Evolutionary conservation across 108 stramenopile species (phyloP).

Genomic region (Cyclotella sp.): DNA sequence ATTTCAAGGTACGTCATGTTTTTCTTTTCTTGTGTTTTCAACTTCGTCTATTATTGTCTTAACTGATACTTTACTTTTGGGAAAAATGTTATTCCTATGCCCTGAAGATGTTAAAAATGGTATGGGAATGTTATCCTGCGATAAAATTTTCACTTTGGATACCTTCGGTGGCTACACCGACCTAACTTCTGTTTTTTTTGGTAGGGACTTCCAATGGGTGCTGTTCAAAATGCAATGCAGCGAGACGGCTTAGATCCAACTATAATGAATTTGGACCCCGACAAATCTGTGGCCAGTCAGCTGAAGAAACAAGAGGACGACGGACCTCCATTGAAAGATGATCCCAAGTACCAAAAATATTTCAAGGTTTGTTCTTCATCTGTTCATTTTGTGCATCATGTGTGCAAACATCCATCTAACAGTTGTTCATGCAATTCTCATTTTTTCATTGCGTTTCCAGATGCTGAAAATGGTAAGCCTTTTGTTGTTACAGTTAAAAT

Average conservation of each 20-base stretch:
- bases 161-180: too few species aligned
- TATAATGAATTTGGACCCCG: constrained; percentile 41
- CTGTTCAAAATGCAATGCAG: constrained; percentile 47
- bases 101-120: constrained; percentile 69
- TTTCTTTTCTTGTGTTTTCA: neutral
- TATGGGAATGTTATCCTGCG: neutral
- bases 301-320: constrained; percentile 6
- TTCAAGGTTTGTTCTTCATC: constrained; percentile 15
- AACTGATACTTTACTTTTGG: neutral
- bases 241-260: constrained; percentile 47
- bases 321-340: constrained; percentile 35
- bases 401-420: neutral
- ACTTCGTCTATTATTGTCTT: neutral
- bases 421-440: neutral
- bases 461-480: constrained; percentile 64
- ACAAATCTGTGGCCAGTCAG: constrained; percentile 24
- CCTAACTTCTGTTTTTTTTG: neutral
- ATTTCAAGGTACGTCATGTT: constrained; percentile 31
- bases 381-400: neutral
- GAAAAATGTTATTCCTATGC: neutral
- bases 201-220: constrained; percentile 29
- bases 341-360: constrained; percentile 69
- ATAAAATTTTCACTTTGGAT: neutral
- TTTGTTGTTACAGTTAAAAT: neutral
- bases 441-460: constrained; percentile 12